A percentile compares a stretch with the other conserved stretches of the same genome.
Evolutionary conservation across 1,139 yeast species (phyloP).

Genomic region (Blastobotrys ciferrii): DNA sequence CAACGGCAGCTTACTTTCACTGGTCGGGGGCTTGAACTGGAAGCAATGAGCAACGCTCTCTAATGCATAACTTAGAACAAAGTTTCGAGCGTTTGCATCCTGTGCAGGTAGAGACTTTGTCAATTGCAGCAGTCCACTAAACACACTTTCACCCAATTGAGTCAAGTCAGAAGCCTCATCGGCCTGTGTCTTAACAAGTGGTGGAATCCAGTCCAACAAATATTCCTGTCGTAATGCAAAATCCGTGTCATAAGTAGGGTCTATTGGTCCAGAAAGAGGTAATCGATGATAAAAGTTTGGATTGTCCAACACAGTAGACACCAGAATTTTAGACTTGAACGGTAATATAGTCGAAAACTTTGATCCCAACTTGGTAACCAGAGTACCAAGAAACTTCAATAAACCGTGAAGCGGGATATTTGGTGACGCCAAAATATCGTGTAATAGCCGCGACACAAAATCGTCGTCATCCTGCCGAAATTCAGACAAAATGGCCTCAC

Average conservation of each 20-base stretch:
- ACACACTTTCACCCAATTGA: background rate
- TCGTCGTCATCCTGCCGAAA: slow-evolving; percentile 3
- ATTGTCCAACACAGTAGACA: slow-evolving; percentile 9
- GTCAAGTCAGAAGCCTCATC: background rate
- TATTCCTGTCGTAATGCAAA: slow-evolving; percentile 4
- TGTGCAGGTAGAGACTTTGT: background rate
- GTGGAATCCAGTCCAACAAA: slow-evolving; percentile 13
- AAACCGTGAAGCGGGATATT: slow-evolving; percentile 13
- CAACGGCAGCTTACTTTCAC: slow-evolving; percentile 12
- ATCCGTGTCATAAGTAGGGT: slow-evolving; percentile 8
- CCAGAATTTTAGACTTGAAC: slow-evolving; percentile 8
- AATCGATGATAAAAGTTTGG: slow-evolving; percentile 3
- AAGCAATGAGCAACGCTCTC: slow-evolving; percentile 6
- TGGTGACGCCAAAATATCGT: slow-evolving; percentile 12
- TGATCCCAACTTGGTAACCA: slow-evolving; percentile 6
- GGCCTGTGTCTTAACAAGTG: slow-evolving; percentile 5
- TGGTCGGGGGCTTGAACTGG: slow-evolving; percentile 4
- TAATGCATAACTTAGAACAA: background rate
- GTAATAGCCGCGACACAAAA: slow-evolving; percentile 8
- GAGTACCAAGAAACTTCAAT: slow-evolving; percentile 8
- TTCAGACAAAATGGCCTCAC: background rate
- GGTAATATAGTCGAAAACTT: slow-evolving; percentile 12
- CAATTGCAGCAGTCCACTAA: background rate
- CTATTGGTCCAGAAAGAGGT: background rate
- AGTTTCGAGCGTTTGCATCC: background rate